phyloP scores from a whole-genome alignment of 2,329 filamentous ascomycete genomes.

The Scedosporium aurantiacum region DNA sequence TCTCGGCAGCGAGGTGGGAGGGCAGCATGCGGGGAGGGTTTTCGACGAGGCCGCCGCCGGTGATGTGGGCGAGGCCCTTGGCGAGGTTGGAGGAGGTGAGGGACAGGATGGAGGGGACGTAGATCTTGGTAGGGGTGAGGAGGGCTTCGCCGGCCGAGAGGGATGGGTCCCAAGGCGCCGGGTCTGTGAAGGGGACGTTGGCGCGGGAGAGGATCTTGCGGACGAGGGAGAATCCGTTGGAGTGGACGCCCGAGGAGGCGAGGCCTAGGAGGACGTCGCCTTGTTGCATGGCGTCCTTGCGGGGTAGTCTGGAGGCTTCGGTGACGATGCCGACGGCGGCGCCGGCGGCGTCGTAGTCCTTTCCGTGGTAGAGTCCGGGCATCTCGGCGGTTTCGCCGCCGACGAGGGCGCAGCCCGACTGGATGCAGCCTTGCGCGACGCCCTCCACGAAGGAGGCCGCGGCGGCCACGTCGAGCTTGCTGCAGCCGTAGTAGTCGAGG shows the following conservation, averaged over 20 bases:
- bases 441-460: constrained; percentile 84
- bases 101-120: constrained; percentile 71
- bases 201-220: constrained; percentile 66
- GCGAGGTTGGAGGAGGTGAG: constrained; percentile 52
- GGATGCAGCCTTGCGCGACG: constrained; percentile 75
- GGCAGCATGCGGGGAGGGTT: constrained; percentile 95
- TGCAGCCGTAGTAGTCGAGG: constrained; percentile 95
- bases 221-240: constrained; percentile 95
- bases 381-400: constrained; percentile 97
- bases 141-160: constrained; percentile 62
- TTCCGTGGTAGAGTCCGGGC: constrained; percentile 83
- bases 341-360: constrained; percentile 89
- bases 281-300: constrained; percentile 60
- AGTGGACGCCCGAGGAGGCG: constrained; percentile 79
- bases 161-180: constrained; percentile 63
- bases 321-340: constrained; percentile 78
- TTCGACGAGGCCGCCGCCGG: constrained; percentile 82
- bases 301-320: constrained; percentile 59
- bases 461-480: constrained; percentile 65
- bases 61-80: constrained; percentile 95
- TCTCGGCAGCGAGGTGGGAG: constrained; percentile 61
- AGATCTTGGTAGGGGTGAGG: constrained; percentile 84
- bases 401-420: constrained; percentile 81
- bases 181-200: constrained; percentile 58
- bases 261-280: constrained; percentile 84